Evolutionary conservation across 371 early-diverging fungal species (phyloP).

Genomic region (Scutellospora calospora): DNA sequence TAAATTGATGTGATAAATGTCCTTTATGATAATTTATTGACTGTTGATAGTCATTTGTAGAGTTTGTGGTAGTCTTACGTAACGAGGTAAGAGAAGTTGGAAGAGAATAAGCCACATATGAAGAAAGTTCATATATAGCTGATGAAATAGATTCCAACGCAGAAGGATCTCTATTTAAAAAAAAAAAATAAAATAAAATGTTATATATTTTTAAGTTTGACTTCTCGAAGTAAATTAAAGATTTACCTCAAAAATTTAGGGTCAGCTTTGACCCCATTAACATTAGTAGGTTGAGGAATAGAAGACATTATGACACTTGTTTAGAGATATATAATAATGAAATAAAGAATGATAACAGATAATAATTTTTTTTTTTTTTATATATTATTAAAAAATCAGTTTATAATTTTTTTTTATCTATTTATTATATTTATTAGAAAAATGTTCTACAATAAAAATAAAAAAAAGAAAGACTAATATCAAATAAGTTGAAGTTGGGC

Average conservation of each 20-base stretch:
- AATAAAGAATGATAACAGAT: too few species aligned
- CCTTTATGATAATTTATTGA: slow-evolving; percentile 2
- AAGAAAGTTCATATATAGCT: slow-evolving; percentile 33
- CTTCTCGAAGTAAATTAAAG: neutral
- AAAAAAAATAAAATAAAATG: neutral
- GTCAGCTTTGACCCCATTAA: slow-evolving; percentile 31
- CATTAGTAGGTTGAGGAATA: neutral
- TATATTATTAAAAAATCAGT: too few species aligned
- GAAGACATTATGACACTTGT: slow-evolving; percentile 6
- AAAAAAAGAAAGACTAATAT: too few species aligned
- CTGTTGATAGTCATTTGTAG: neutral
- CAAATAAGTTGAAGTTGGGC: too few species aligned
- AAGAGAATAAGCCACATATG: slow-evolving; percentile 35
- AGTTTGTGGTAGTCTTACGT: neutral
- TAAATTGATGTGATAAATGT: slow-evolving; percentile 21
- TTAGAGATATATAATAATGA: too few species aligned
- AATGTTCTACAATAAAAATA: too few species aligned
- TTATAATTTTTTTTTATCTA: too few species aligned
- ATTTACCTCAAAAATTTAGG: slow-evolving; percentile 37
- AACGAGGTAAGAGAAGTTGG: slow-evolving; percentile 24
- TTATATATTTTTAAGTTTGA: neutral
- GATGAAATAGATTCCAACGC: slow-evolving; percentile 42
- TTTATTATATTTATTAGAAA: too few species aligned
- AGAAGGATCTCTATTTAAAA: slow-evolving; percentile 39
- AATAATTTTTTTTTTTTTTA: too few species aligned